Base-by-base conservation (phyloP, 2,329 filamentous ascomycete genomes). In the Exophiala viscosa region DNA sequence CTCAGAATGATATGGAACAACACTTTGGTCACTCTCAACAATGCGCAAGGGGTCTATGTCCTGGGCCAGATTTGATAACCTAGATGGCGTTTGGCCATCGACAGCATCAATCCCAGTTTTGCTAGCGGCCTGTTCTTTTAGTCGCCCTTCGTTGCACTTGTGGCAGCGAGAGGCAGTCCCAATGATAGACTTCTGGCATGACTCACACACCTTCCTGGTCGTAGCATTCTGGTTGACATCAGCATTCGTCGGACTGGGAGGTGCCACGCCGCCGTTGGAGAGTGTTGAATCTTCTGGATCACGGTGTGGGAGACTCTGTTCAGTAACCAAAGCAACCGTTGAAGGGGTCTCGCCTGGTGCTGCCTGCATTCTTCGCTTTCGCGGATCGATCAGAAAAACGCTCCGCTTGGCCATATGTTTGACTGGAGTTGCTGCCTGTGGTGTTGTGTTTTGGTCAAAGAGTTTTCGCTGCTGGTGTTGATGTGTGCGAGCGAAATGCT, bases 121-220 rank as follows among this genome's bases (percentile, higher is more conserved):
- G 15, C 9, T 7, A 18, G 8, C 5, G 15, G 18, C 17, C 3
- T 15, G 11, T 47, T n/a, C 45, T 11, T 8, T 13, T 1, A 15
- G n/a, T 34, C 7, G n/a, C 13, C 10, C n/a, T 17, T 41, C 36
- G 18, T 3, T 41, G 17, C 49, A 52, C 13, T 15, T 42, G 15
- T 36, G 28, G 31, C 49, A 52, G 7, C 23, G 44, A 36, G 34
- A 34, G 15, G 23, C 15, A 8, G 2, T 23, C 43, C 47, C 47
- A 10, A 52, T 18, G 2, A 47, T 52, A 5, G 35, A 6, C 18
- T 48, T 47, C 9, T 41, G 35, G 35, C 49, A 52, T 7, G 23
- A 10, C 5, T 43, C 31, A 28, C 49, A 52, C n/a, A 9, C 5
- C 34, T 52, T 52, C n/a, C 10, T 32, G 8, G 8, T 8, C 41